phyloP scores from a whole-genome alignment of 176 grass and related monocot species.

The Ensete glaucum region DNA sequence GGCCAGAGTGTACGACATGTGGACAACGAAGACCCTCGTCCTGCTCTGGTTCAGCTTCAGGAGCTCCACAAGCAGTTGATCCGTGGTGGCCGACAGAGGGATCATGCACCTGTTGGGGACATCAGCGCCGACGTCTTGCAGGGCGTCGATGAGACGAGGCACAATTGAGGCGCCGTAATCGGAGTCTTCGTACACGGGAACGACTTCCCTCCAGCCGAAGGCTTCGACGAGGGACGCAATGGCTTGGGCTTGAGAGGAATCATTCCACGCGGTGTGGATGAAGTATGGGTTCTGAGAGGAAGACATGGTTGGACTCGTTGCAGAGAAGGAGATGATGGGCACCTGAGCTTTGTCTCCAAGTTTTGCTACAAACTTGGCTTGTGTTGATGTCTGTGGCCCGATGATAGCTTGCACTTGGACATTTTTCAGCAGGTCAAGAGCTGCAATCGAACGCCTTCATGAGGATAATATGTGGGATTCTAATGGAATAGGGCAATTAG shows the following conservation, averaged over 20 bases:
- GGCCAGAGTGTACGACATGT: slow-evolving; percentile 49
- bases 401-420: slow-evolving; percentile 58
- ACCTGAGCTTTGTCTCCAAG: slow-evolving; percentile 59
- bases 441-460: slow-evolving; percentile 21
- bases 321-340: slow-evolving; percentile 63
- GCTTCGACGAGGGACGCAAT: slow-evolving; percentile 42
- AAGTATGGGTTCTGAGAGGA: slow-evolving; percentile 50
- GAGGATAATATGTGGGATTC: background rate
- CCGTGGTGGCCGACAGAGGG: slow-evolving; percentile 12
- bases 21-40: slow-evolving; percentile 60
- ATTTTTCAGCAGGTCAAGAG: slow-evolving; percentile 70
- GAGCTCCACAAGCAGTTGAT: slow-evolving; percentile 30
- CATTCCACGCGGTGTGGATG: slow-evolving; percentile 56
- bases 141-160: slow-evolving; percentile 51
- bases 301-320: slow-evolving; percentile 20
- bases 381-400: slow-evolving; percentile 49
- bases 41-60: slow-evolving; percentile 24
- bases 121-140: slow-evolving; percentile 29
- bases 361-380: slow-evolving; percentile 52
- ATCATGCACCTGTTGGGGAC: slow-evolving; percentile 42
- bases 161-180: slow-evolving; percentile 39
- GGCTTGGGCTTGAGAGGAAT: slow-evolving; percentile 47
- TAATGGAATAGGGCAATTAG: background rate
- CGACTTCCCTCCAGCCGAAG: slow-evolving; percentile 55
- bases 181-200: slow-evolving; percentile 40